Evolutionary conservation across 1,284 basidiomycete genomes (phyloP).

Genomic region (Pascua sp.): DNA sequence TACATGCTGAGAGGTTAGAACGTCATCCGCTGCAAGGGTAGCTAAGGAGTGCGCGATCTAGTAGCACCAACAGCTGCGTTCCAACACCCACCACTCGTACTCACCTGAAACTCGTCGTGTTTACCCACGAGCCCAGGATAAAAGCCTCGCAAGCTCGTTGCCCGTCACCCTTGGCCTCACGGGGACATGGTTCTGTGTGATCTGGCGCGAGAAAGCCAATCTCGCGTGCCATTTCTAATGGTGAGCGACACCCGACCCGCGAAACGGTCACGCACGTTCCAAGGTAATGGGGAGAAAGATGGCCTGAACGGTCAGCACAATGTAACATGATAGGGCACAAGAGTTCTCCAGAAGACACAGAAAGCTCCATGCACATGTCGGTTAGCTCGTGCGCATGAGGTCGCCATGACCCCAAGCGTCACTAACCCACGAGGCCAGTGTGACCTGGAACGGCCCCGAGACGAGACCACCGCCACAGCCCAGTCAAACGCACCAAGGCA

Average conservation of each 20-base stretch:
- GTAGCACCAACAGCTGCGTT: not conserved
- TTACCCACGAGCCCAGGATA: conserved; percentile 65
- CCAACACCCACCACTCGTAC: conserved; percentile 21
- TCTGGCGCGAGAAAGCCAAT: conserved; percentile 41
- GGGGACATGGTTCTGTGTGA: conserved; percentile 27
- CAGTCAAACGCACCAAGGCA: conserved; percentile 27
- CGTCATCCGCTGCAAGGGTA: not conserved
- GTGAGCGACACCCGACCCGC: too few relatives aligned
- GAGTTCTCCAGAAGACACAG: too few relatives aligned
- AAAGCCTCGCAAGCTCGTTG: conserved; percentile 35
- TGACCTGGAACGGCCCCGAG: not conserved
- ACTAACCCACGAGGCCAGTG: too few relatives aligned
- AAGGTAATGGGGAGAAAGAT: conserved; percentile 49
- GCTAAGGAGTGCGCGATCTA: not conserved
- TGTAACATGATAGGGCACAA: too few relatives aligned
- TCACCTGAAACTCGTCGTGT: conserved; percentile 81
- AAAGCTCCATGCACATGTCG: too few relatives aligned
- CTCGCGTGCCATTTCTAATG: conserved; percentile 43
- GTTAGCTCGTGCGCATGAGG: too few relatives aligned
- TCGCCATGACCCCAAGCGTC: too few relatives aligned
- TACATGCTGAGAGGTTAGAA: conserved; percentile 60
- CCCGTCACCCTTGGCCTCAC: conserved; percentile 6
- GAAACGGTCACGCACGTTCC: conserved; percentile 32
- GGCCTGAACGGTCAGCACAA: conserved; percentile 21
- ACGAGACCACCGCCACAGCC: not conserved